A percentile compares a stretch with the other conserved stretches of the same genome.
Conservation (phyloP, 1,284 basidiomycete genomes). For the Ganoderma lucidum region DNA sequence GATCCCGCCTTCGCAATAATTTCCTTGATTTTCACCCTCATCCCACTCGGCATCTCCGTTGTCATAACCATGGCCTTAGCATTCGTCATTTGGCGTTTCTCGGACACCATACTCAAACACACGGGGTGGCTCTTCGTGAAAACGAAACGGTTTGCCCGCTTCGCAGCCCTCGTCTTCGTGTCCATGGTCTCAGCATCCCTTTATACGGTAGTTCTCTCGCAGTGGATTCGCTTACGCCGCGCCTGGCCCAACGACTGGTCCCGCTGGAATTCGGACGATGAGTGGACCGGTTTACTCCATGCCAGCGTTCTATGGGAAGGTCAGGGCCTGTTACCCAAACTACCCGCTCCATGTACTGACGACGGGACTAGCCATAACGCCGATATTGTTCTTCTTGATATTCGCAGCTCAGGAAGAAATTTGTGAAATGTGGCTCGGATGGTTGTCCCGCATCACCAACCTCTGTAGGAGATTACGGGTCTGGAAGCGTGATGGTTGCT, state of each 20-base stretch:
- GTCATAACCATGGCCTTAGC: slow-evolving; percentile 29
- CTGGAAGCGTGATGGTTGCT: slow-evolving; percentile 4
- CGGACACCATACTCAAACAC: slow-evolving; percentile 28
- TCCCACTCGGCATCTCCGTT: slow-evolving; percentile 34
- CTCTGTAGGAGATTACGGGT: slow-evolving; percentile 4
- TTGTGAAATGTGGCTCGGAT: slow-evolving; percentile 36
- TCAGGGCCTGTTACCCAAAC: not conserved
- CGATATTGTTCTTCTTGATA: slow-evolving; percentile 37
- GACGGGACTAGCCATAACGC: slow-evolving; percentile 30
- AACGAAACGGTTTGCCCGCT: slow-evolving; percentile 34
- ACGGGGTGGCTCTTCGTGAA: slow-evolving; percentile 22
- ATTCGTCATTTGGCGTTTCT: slow-evolving; percentile 32
- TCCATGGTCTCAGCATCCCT: slow-evolving; percentile 35
- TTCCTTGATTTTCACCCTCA: slow-evolving; percentile 33
- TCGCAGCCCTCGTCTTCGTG: slow-evolving; percentile 35
- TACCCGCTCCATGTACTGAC: not conserved
- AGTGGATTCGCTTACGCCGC: slow-evolving; percentile 28
- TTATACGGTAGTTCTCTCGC: slow-evolving; percentile 33
- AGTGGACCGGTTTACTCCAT: slow-evolving; percentile 18
- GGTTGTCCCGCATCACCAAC: slow-evolving; percentile 20
- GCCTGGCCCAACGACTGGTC: slow-evolving; percentile 3
- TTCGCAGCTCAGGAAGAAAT: slow-evolving; percentile 41
- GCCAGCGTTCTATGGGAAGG: slow-evolving; percentile 39
- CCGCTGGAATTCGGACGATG: not conserved
- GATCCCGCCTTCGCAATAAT: slow-evolving; percentile 32